phyloP scores from a whole-genome alignment of 768 basidiomycete genomes.

The Rhodotorula graminis region DNA sequence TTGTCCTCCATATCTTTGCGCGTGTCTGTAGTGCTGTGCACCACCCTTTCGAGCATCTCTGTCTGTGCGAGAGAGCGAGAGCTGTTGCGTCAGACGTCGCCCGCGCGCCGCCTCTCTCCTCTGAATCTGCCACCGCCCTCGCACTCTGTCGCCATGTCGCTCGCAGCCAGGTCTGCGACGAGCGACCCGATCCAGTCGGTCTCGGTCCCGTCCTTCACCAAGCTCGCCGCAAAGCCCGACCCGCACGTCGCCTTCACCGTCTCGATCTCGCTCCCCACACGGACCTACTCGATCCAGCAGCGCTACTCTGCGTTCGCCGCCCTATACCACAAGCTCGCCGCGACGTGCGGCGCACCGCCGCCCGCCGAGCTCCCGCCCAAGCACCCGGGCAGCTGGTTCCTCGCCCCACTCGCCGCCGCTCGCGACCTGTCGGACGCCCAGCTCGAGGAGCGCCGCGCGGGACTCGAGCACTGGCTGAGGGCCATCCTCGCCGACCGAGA shows the following conservation, averaged over 20 bases:
- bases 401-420: constrained; percentile 52
- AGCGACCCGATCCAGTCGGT: constrained; percentile 25
- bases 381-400: constrained; percentile 60
- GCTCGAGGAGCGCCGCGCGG: constrained; percentile 69
- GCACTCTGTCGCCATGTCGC: not conserved
- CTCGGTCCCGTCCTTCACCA: constrained; percentile 13
- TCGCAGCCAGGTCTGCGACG: not conserved
- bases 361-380: constrained; percentile 80
- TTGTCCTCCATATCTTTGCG: not conserved
- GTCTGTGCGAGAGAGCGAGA: too few species aligned
- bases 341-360: constrained; percentile 72
- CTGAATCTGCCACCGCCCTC: not conserved
- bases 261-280: constrained; percentile 77
- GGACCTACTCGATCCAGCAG: constrained; percentile 88
- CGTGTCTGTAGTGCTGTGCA: not conserved
- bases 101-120: not conserved
- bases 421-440: constrained; percentile 55
- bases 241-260: constrained; percentile 77
- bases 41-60: too few species aligned
- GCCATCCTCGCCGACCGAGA: constrained; percentile 78
- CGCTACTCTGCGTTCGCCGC: constrained; percentile 93
- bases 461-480: constrained; percentile 78
- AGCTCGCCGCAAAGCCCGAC: constrained; percentile 10
- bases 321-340: constrained; percentile 72
- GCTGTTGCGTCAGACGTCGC: too few species aligned